Evolutionary conservation across 768 basidiomycete genomes (phyloP), one percentile per base, ranked within the genome.

Genomic region (Mrakia gelida): DNA sequence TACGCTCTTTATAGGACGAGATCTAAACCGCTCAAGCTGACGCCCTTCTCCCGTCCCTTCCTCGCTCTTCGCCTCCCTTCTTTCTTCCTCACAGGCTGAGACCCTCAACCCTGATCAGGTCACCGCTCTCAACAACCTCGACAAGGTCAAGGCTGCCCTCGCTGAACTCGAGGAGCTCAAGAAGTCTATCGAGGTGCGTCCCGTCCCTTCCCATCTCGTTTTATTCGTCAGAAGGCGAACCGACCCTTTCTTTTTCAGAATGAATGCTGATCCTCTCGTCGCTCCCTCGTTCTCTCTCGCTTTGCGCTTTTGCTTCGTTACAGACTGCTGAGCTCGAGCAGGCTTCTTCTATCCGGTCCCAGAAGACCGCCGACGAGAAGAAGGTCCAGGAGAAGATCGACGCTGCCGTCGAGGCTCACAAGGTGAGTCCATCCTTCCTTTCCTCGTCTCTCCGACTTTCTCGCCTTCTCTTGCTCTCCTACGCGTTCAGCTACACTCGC

Each of bases 91-190:
- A 34, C 62, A 78, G 59, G 75, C 75, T 8, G 75, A 75, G 7
- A 73, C 78, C 15, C 80, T 83, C 59, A 83, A 83, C 75, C 79
- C 79, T n/a, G 82, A 83, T 71, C 82, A 83, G 78, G 76, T 80
- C 26, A 79, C 79, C 41, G 81, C 81, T 1, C 74, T 83, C 56
- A 76, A 80, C 41, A 74, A 76, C 41, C 80, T 81, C 75, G 78
- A 80, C 21, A 77, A 72, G 16, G 80, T 81, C 56, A 79, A 81
- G 62, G 80, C 80, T 26, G 75, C 80, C 41, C 75, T 80, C 38
- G 79, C 81, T 56, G 82, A 83, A 67, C 74, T 83, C 16, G 75
- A 79, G 41, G 82, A 83, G 73, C 59, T 83, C 28, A 76, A 79
- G 34, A 79, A 72, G 61, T 75, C 81, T 4, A 76, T 83, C 70